Evolutionary conservation across 129 eudicot species (phyloP).

Genomic region (Tagetes patula): DNA sequence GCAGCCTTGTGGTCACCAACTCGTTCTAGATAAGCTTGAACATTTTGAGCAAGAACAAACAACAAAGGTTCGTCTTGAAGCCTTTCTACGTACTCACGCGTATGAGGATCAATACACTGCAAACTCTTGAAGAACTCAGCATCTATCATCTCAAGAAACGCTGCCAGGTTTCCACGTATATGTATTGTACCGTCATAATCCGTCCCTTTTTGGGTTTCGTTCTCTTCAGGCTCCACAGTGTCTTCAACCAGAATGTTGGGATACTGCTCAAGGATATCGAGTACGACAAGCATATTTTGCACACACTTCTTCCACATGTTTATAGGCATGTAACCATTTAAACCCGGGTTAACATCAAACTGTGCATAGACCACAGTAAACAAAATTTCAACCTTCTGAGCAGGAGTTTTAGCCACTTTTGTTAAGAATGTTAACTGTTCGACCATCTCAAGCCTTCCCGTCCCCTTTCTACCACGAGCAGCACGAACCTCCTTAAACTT

Average conservation of each 20-base stretch:
- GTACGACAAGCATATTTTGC: conserved; percentile 65
- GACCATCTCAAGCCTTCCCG: conserved; percentile 61
- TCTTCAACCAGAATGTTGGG: conserved; percentile 80
- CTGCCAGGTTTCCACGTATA: conserved; percentile 82
- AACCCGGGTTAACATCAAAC: conserved; percentile 83
- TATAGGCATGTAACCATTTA: conserved; percentile 74
- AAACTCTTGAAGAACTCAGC: conserved; percentile 75
- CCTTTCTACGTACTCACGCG: conserved; percentile 87
- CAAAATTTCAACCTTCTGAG: conserved; percentile 88
- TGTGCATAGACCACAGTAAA: conserved; percentile 82
- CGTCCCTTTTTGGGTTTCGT: conserved; percentile 78
- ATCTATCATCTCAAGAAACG: conserved; percentile 76
- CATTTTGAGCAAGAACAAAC: conserved; percentile 76
- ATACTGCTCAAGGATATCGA: conserved; percentile 66
- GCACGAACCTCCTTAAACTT: conserved; percentile 74
- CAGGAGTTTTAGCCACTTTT: conserved; percentile 75
- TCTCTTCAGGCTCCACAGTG: conserved; percentile 77
- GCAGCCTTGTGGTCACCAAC: conserved; percentile 73
- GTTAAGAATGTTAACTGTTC: conserved; percentile 74
- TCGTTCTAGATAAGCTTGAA: conserved; percentile 70
- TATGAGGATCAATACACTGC: conserved; percentile 85
- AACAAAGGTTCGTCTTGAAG: conserved; percentile 80
- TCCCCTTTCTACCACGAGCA: conserved; percentile 73
- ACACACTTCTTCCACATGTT: conserved; percentile 89
- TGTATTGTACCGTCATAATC: conserved; percentile 67